A percentile compares a stretch with the other conserved stretches of the same genome.
These are phyloP conservation scores for Plasmodium yoelii DNA, from an alignment of 169 alveolate species.

Conservation along the genomic window DNA sequence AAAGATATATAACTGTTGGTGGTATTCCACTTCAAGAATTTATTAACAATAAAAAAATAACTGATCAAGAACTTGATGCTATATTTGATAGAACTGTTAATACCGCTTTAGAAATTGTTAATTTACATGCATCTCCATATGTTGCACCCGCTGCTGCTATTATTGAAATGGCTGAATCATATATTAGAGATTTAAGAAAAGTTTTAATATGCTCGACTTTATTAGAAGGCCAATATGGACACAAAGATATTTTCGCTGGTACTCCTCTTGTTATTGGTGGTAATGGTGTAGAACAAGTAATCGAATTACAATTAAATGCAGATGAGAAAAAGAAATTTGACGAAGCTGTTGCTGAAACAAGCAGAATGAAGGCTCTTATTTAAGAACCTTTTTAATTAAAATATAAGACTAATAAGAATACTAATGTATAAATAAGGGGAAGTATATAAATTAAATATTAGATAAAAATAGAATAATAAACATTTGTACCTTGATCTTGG, in stretches of 20 bases:
- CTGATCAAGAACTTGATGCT: slow-evolving; percentile 76
- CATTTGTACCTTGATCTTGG: no score
- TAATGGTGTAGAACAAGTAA: slow-evolving; percentile 88
- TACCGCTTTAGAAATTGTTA: slow-evolving; percentile 83
- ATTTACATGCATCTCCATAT: slow-evolving; percentile 83
- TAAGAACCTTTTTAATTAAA: neutral
- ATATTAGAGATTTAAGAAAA: slow-evolving; percentile 83
- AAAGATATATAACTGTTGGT: slow-evolving; percentile 82
- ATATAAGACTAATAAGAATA: no score
- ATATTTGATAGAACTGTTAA: slow-evolving; percentile 80
- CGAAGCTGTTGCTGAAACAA: slow-evolving; percentile 77
- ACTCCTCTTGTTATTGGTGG: slow-evolving; percentile 90
- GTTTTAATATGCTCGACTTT: slow-evolving; percentile 88
- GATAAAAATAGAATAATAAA: no score
- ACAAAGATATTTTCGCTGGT: slow-evolving; percentile 87
- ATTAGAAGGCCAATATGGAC: slow-evolving; percentile 90
- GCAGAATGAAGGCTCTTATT: slow-evolving; percentile 71
- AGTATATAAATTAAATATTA: no score
- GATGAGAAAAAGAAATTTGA: slow-evolving; percentile 82
- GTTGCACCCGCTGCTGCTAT: slow-evolving; percentile 86
- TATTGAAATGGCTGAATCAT: slow-evolving; percentile 83
- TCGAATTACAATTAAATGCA: slow-evolving; percentile 81
- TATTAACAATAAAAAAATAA: slow-evolving; percentile 77
- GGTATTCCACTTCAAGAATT: slow-evolving; percentile 82
- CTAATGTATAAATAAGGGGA: no score